Conservation (phyloP, 768 basidiomycete genomes). For the Leucosporidium creatinivorum region DNA sequence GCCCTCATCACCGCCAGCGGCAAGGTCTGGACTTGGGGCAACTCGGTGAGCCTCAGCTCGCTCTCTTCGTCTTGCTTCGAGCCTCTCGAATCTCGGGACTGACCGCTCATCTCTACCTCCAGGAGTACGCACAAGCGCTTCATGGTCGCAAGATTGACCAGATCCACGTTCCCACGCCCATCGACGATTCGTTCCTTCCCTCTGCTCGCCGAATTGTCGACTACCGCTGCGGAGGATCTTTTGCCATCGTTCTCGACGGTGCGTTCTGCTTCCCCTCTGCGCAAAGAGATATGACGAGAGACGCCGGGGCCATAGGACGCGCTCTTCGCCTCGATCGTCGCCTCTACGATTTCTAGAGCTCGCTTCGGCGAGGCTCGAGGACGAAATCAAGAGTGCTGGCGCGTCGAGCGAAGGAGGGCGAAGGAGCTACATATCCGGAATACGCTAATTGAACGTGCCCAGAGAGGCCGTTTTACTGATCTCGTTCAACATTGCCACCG, state of each 20-base stretch:
- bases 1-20: constrained; percentile 27
- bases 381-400: no score
- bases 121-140: constrained; percentile 30
- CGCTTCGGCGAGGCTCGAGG: no score
- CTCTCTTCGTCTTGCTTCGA: background rate
- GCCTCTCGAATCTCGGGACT: background rate
- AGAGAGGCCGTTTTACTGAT: background rate
- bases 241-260: constrained; percentile 30
- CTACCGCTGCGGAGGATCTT: constrained; percentile 30
- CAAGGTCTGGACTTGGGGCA: constrained; percentile 25
- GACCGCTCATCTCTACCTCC: background rate
- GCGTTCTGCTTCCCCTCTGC: background rate
- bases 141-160: constrained; percentile 29
- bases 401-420: background rate
- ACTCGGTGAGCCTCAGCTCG: constrained; percentile 14
- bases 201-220: constrained; percentile 22
- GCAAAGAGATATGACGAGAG: constrained; percentile 1
- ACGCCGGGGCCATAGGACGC: constrained; percentile 34
- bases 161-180: constrained; percentile 4
- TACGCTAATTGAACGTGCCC: background rate
- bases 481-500: background rate
- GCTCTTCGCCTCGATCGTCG: background rate
- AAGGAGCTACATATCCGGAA: constrained; percentile 1
- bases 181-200: constrained; percentile 8
- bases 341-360: background rate